Percentiles rank a stretch among this genome's conserved stretches.
Conservation (phyloP, 2,329 filamentous ascomycete genomes). For the Pestalotiopsis sp. region DNA sequence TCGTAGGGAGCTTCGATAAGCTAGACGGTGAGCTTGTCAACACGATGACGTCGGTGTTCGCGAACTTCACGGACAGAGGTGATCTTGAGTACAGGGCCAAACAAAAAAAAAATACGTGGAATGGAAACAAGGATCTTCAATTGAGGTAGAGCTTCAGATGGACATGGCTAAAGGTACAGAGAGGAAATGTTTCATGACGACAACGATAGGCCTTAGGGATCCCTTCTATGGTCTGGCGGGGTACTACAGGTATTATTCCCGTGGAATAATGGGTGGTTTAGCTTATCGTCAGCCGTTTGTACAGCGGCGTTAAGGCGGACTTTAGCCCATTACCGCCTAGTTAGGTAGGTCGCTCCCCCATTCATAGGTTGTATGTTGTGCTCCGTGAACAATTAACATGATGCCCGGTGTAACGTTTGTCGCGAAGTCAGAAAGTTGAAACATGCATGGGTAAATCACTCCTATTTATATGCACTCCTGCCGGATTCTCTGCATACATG, state of each 20-base stretch:
- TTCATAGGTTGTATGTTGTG: background rate
- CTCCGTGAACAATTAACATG: background rate
- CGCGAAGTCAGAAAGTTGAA: background rate
- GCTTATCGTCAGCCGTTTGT: background rate
- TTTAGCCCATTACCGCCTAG: background rate
- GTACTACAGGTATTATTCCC: background rate
- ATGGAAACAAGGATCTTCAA: background rate
- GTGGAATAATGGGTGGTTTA: background rate
- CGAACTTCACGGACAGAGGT: background rate
- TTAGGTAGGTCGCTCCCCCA: background rate
- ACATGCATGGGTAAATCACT: background rate
- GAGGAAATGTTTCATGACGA: slow-evolving; percentile 5
- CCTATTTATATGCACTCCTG: background rate
- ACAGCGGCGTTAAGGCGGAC: slow-evolving; percentile 5
- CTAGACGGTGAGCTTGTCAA: background rate
- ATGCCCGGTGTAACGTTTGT: background rate
- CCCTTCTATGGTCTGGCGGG: slow-evolving; percentile 7
- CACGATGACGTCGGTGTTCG: background rate
- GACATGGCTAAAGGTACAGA: background rate
- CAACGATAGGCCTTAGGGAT: background rate
- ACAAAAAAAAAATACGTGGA: background rate
- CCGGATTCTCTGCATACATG: background rate
- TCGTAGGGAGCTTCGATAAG: background rate
- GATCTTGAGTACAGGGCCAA: background rate
- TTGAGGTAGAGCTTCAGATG: background rate